phyloP scores from a whole-genome alignment of 2,329 filamentous ascomycete genomes.

The Aureobasidium mangrovei region DNA sequence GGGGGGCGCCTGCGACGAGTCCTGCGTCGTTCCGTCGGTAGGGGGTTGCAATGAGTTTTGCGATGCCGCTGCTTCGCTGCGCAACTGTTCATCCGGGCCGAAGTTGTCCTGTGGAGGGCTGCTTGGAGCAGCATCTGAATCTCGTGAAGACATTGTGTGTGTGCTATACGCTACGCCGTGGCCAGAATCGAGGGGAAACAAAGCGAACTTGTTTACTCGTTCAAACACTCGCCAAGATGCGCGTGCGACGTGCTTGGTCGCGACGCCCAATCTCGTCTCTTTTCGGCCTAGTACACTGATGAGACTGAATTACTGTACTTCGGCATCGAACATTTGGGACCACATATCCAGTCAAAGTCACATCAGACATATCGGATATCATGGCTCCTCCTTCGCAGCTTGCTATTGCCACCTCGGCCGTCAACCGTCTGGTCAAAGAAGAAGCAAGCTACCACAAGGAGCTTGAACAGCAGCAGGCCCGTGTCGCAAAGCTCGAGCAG shows the following conservation, averaged over 20 bases:
- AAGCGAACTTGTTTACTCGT: not conserved
- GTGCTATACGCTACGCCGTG: slow-evolving; percentile 1
- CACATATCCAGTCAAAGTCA: not conserved
- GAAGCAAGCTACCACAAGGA: slow-evolving; percentile 86
- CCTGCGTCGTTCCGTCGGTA: slow-evolving; percentile 39
- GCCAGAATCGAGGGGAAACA: slow-evolving; percentile 2
- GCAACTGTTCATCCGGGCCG: slow-evolving; percentile 36
- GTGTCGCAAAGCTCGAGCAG: slow-evolving; percentile 58
- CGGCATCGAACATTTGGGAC: slow-evolving; percentile 3
- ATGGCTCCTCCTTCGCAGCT: slow-evolving; percentile 75
- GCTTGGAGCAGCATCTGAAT: slow-evolving; percentile 47
- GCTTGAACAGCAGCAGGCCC: slow-evolving; percentile 62
- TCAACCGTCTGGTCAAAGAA: slow-evolving; percentile 83
- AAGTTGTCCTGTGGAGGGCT: slow-evolving; percentile 31
- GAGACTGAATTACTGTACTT: not conserved
- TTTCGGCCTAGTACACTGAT: not conserved
- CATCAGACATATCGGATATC: slow-evolving; percentile 14
- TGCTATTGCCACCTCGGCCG: slow-evolving; percentile 67
- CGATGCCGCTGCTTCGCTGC: slow-evolving; percentile 33
- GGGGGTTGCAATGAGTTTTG: slow-evolving; percentile 31
- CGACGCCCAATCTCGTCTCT: not conserved
- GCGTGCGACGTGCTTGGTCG: slow-evolving; percentile 2
- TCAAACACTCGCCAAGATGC: not conserved
- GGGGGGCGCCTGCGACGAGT: slow-evolving; percentile 25
- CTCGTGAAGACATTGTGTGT: slow-evolving; percentile 49